phyloP scores from a whole-genome alignment of 306 rosid species.

The Dalbergia cochinchinensis region DNA sequence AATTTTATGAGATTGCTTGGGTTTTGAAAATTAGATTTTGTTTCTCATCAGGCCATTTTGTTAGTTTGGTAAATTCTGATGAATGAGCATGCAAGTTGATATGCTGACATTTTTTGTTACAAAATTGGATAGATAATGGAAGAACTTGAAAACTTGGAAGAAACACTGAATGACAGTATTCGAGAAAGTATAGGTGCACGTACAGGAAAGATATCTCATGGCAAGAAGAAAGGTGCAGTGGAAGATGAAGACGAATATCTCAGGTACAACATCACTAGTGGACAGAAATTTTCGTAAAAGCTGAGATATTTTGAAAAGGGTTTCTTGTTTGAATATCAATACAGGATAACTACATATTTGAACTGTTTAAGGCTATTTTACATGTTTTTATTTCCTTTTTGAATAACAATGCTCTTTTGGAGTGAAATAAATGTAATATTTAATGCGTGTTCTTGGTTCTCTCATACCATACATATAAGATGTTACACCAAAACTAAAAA shows the following conservation, averaged over 20 bases:
- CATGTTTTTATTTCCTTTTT: constrained; percentile 21
- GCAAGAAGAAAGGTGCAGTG: constrained; percentile 78
- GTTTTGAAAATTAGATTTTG: constrained; percentile 11
- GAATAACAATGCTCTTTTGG: constrained; percentile 6
- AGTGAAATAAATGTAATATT: constrained; percentile 5
- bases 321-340: constrained; percentile 31
- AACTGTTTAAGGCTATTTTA: constrained; percentile 35
- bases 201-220: constrained; percentile 60
- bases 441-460: neutral
- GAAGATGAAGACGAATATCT: constrained; percentile 79
- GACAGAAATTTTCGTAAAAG: neutral
- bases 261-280: constrained; percentile 60
- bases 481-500: constrained; percentile 28
- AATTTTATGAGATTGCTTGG: neutral
- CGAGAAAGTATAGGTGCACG: constrained; percentile 93
- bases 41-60: constrained; percentile 4
- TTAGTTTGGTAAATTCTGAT: constrained; percentile 31
- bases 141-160: constrained; percentile 98
- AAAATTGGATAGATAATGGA: constrained; percentile 67
- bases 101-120: constrained; percentile 20
- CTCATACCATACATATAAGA: constrained; percentile 17
- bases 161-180: constrained; percentile 94
- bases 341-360: constrained; percentile 8
- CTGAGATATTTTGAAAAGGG: constrained; percentile 2
- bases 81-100: constrained; percentile 13